Conservation (phyloP, 1,284 basidiomycete genomes). For the Cutaneotrichosporon sp. region DNA sequence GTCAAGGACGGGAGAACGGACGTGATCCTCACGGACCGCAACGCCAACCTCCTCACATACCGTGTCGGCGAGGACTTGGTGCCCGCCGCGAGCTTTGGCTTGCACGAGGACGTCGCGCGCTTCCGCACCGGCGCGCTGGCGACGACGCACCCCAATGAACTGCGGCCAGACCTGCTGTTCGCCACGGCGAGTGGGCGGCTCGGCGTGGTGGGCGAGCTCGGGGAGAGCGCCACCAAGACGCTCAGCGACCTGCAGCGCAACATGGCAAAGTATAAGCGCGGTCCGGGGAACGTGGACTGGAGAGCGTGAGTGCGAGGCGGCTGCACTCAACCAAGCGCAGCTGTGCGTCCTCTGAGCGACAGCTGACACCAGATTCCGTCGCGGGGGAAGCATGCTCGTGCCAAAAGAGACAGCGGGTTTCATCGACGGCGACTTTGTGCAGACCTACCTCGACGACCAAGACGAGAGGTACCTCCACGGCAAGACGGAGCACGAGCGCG, state of each 20-base stretch:
- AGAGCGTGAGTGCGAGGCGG: conserved; percentile 59
- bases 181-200: conserved; percentile 79
- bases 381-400: conserved; percentile 61
- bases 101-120: conserved; percentile 54
- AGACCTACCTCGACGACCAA: conserved; percentile 60
- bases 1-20: conserved; percentile 57
- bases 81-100: conserved; percentile 51
- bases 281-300: conserved; percentile 66
- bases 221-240: conserved; percentile 61
- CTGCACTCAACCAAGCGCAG: background rate
- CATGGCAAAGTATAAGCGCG: conserved; percentile 62
- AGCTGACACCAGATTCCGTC: conserved; percentile 62
- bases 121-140: conserved; percentile 46
- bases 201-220: conserved; percentile 71
- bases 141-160: conserved; percentile 31
- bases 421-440: conserved; percentile 85
- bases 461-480: background rate
- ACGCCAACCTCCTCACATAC: conserved; percentile 71
- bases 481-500: conserved; percentile 25
- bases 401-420: conserved; percentile 65
- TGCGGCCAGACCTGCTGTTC: conserved; percentile 66
- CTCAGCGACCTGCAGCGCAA: conserved; percentile 78
- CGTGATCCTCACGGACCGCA: conserved; percentile 58
- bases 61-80: conserved; percentile 49
- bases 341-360: background rate